Percentiles rank a stretch among this genome's conserved stretches.
phyloP scores from a whole-genome alignment of 345 rosid genomes.

The rapeseed (Brassica napus) region Da-Ae NC_063440.1:764501-765000 shows the following conservation, averaged over 20 bases:
- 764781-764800: conserved; percentile 97
- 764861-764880: conserved; percentile 94
- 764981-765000: background rate
- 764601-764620: conserved; percentile 97
- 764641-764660: conserved; percentile 82
- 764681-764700: conserved; percentile 63
- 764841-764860: conserved; percentile 84
- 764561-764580: conserved; percentile 62
- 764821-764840: conserved; percentile 78
- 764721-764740: background rate
- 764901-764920: conserved; percentile 90
- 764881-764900: conserved; percentile 86
- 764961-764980: background rate
- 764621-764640: conserved; percentile 94
- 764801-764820: conserved; percentile 89
- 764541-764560: background rate
- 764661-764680: conserved; percentile 84
- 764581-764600: conserved; percentile 82
- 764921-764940: conserved; percentile 69
- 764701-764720: conserved; percentile 1
- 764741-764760: conserved; percentile 5
- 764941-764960: background rate
- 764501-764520: background rate
- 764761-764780: conserved; percentile 49
- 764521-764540: background rate